A percentile compares a stretch with the other conserved stretches of the same genome.
phyloP scores from a whole-genome alignment of 257 asterid genomes.

The Rhazya stricta region DNA sequence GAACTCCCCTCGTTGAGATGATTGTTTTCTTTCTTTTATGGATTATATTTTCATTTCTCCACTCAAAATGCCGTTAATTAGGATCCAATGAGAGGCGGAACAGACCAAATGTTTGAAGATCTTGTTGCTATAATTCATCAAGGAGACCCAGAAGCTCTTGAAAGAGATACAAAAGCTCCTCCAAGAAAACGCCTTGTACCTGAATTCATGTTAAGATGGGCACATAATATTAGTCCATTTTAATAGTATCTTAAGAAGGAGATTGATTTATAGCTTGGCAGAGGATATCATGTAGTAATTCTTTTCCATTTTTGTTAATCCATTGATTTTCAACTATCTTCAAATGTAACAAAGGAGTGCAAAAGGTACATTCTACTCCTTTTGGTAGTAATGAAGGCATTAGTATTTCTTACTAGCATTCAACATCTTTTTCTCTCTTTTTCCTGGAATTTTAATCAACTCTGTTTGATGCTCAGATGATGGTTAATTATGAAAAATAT shows the following conservation, averaged over 20 bases:
- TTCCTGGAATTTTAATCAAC: too few relatives aligned
- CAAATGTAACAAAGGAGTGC: background rate
- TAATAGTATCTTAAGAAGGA: slow-evolving; percentile 8
- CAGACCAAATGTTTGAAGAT: slow-evolving; percentile 72
- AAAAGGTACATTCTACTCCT: background rate
- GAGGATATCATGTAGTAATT: background rate
- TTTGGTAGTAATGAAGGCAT: background rate
- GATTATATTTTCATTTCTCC: background rate
- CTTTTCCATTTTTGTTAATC: background rate
- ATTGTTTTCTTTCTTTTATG: background rate
- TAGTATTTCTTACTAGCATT: too few relatives aligned
- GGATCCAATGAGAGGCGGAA: slow-evolving; percentile 99
- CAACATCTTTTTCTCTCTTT: too few relatives aligned
- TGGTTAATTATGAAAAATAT: too few relatives aligned
- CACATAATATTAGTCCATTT: slow-evolving; percentile 71
- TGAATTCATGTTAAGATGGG: slow-evolving; percentile 75
- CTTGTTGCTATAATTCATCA: slow-evolving; percentile 56
- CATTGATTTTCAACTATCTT: background rate
- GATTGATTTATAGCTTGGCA: background rate
- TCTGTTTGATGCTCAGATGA: too few relatives aligned
- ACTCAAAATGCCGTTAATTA: slow-evolving; percentile 19
- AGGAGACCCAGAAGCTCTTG: slow-evolving; percentile 66
- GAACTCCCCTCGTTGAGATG: background rate
- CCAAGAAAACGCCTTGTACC: slow-evolving; percentile 86
- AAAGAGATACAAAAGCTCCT: slow-evolving; percentile 49